Conservation (phyloP, 345 rosid species). For the Reutealis trisperma region DNA sequence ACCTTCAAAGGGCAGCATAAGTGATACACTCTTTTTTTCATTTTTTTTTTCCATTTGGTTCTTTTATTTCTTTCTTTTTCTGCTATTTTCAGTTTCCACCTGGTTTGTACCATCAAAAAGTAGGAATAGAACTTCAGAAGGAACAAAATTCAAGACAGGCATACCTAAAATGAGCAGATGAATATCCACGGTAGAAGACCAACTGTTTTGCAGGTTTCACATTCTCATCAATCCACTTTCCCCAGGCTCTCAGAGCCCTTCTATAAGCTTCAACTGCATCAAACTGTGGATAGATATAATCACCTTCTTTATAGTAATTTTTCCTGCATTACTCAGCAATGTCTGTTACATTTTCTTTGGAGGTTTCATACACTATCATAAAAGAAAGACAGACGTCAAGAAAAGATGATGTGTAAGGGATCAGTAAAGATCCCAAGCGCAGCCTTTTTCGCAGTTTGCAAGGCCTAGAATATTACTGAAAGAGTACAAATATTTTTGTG, state of each 20-base stretch:
- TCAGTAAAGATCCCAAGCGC: not conserved
- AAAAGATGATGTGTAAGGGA: not conserved
- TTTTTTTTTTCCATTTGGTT: no score
- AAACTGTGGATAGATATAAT: conserved; percentile 69
- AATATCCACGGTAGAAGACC: conserved; percentile 91
- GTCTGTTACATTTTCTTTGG: conserved; percentile 11
- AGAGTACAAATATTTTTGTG: no score
- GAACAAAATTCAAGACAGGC: not conserved
- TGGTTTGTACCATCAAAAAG: not conserved
- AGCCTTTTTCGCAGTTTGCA: not conserved
- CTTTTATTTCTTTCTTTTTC: not conserved
- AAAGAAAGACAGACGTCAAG: not conserved
- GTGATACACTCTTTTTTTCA: no score
- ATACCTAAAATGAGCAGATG: conserved; percentile 94
- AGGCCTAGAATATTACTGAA: not conserved
- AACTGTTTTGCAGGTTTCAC: conserved; percentile 57
- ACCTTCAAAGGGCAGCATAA: no score
- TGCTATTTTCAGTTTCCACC: not conserved
- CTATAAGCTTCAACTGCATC: conserved; percentile 86
- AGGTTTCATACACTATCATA: not conserved
- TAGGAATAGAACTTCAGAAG: not conserved
- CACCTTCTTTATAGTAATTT: conserved; percentile 93
- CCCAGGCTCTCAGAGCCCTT: conserved; percentile 87
- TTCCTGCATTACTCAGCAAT: conserved; percentile 53
- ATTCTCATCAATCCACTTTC: conserved; percentile 69